Conservation (phyloP, 306 rosid species). For the Lathyrus aphaca region DNA sequence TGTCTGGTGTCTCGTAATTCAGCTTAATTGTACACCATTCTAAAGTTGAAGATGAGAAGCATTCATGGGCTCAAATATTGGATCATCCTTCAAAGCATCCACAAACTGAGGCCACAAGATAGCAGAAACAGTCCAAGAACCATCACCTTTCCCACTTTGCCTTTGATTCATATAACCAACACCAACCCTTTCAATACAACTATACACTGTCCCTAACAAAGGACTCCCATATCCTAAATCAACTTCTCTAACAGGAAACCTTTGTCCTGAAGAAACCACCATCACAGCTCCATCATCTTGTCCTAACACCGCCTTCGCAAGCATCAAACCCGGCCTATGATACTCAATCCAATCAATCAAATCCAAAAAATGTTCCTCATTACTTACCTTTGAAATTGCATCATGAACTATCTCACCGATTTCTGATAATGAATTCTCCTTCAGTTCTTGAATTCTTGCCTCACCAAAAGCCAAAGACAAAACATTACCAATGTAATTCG, state of each 20-base stretch:
- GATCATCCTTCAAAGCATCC: constrained; percentile 59
- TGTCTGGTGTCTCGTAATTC: no score
- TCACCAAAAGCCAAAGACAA: constrained; percentile 70
- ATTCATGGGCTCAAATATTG: constrained; percentile 71
- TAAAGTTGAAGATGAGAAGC: constrained; percentile 62
- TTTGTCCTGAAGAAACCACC: constrained; percentile 73
- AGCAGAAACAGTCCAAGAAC: constrained; percentile 87
- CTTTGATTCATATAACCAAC: constrained; percentile 91
- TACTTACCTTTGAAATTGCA: constrained; percentile 67
- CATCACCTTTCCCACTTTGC: constrained; percentile 70
- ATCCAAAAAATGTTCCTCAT: constrained; percentile 73
- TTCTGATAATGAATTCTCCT: constrained; percentile 52
- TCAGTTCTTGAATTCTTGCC: constrained; percentile 58
- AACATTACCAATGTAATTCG: constrained; percentile 80
- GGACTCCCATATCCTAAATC: constrained; percentile 88
- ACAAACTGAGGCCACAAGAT: constrained; percentile 83
- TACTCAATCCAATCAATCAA: constrained; percentile 87
- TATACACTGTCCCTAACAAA: constrained; percentile 74
- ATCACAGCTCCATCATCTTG: constrained; percentile 41
- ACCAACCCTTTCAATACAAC: constrained; percentile 60
- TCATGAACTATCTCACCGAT: constrained; percentile 56
- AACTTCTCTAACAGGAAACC: constrained; percentile 71
- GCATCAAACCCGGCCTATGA: constrained; percentile 80
- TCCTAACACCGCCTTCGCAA: constrained; percentile 66
- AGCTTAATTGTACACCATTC: background rate